Base-by-base conservation (phyloP, 805 yeast species). In the Wickerhamiella kurtzmanii region DNA sequence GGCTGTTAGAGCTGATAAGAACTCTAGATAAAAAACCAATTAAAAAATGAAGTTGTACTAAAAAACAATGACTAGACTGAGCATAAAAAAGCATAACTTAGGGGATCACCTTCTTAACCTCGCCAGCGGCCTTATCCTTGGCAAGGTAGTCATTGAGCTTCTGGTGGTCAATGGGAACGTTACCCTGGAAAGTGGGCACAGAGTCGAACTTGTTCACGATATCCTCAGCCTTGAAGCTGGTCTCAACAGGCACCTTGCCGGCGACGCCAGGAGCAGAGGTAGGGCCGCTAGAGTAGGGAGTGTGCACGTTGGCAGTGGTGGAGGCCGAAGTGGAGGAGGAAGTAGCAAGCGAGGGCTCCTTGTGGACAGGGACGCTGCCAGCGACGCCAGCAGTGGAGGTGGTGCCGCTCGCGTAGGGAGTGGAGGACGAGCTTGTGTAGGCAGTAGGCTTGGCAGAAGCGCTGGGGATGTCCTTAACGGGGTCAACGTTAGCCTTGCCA, bases 161-260 rank as follows among this genome's bases (percentile, higher is more conserved):
- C 21, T 42, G 50, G 41, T 50, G 52, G 52, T 57, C 57, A 22
- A 60, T 50, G 39, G 59, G 54, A 32, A 62, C 59, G 37, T 53
- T 58, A 43, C 66, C 66, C 22, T 51, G 53, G 8, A 62, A 53
- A 11, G 64, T 55, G 41, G 66, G 66, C 9, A 62, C 65, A 17
- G 55, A 39, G 48, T 58, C 60, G 51, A 44, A 55, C 48, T 46
- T 43, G 38, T 48, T 37, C 49, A 55, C 47, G 19, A 50, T 49
- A 17, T 53, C 58, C 41, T 48, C 50, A 39, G 50, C 48, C 25
- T 18, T 36, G 25, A 32, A 19, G 37, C 21, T 36, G 3, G 46
- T 36, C 18, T 47, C 48, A 16, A 37, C 50, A 16, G 53, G 41
- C 13, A 43, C 40, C 17, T 20, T 17, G 28, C 42, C 32, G 2